Percentiles rank a stretch among this genome's conserved stretches.
Evolutionary conservation across 306 rosid genomes (phyloP).

Genomic region (Castanea mollissima): DNA sequence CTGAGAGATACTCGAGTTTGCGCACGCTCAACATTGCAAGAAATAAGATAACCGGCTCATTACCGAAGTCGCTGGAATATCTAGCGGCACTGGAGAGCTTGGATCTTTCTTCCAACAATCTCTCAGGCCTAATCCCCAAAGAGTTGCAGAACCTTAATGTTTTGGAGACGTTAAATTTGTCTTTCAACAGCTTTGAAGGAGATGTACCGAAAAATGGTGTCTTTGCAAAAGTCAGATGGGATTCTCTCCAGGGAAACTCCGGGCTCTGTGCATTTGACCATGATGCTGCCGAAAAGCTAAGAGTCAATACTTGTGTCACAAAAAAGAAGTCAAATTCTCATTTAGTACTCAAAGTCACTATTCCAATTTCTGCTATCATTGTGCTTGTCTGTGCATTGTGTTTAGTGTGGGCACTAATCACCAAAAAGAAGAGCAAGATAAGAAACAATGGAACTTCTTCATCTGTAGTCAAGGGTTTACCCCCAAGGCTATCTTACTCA

Average conservation of each 20-base stretch:
- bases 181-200: slow-evolving; percentile 46
- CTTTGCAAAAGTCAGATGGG: slow-evolving; percentile 28
- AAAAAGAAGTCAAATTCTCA: neutral
- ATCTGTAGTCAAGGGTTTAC: neutral
- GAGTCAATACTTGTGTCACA: neutral
- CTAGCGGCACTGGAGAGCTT: slow-evolving; percentile 26
- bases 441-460: neutral
- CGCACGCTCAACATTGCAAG: slow-evolving; percentile 14
- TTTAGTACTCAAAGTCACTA: neutral
- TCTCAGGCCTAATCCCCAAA: slow-evolving; percentile 33
- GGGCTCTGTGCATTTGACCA: slow-evolving; percentile 30
- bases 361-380: neutral
- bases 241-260: slow-evolving; percentile 31
- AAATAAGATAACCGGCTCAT: slow-evolving; percentile 35
- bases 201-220: slow-evolving; percentile 32
- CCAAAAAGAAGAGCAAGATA: neutral
- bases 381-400: neutral
- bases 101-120: slow-evolving; percentile 44
- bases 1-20: slow-evolving; percentile 7
- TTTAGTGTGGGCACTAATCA: neutral
- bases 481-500: neutral
- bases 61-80: slow-evolving; percentile 30
- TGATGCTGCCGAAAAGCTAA: slow-evolving; percentile 24
- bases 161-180: slow-evolving; percentile 30
- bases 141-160: slow-evolving; percentile 26